Conservation (phyloP, 1,284 basidiomycete genomes). For the Ustilago hordei region DNA sequence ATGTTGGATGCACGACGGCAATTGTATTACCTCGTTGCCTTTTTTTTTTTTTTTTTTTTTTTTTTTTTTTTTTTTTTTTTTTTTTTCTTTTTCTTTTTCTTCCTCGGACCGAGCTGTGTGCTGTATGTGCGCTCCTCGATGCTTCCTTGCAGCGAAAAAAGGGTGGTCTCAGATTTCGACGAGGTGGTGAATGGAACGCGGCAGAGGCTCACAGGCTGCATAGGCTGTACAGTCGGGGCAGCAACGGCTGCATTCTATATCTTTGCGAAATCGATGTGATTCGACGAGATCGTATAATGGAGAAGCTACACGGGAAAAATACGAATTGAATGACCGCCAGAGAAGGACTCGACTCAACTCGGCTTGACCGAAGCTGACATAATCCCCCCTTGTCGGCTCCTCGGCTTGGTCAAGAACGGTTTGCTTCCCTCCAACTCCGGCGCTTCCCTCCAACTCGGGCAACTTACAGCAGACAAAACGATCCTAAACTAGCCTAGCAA, state of each 20-base stretch:
- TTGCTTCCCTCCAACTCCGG: too few species aligned
- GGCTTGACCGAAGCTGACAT: too few species aligned
- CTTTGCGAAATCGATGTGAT: background rate
- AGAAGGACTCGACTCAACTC: too few species aligned
- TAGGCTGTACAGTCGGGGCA: background rate
- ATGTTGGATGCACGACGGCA: slow-evolving; percentile 1
- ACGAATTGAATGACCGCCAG: too few species aligned
- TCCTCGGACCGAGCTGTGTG: background rate
- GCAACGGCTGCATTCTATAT: background rate
- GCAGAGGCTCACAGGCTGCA: background rate
- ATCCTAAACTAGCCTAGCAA: background rate
- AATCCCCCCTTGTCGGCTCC: too few species aligned
- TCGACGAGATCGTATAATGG: background rate
- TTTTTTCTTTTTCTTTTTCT: background rate
- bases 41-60: background rate
- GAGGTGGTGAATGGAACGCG: too few species aligned
- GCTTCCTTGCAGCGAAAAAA: background rate
- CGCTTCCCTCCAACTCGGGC: too few species aligned
- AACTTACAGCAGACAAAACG: background rate
- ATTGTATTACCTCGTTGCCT: background rate
- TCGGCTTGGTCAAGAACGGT: too few species aligned
- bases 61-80: background rate
- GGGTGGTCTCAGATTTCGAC: background rate
- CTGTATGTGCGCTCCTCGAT: background rate
- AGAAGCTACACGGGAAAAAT: background rate